These are phyloP conservation scores for Hymenoscyphus scutula DNA, from an alignment of 2,329 filamentous ascomycete species.

Conservation along the genomic window DNA sequence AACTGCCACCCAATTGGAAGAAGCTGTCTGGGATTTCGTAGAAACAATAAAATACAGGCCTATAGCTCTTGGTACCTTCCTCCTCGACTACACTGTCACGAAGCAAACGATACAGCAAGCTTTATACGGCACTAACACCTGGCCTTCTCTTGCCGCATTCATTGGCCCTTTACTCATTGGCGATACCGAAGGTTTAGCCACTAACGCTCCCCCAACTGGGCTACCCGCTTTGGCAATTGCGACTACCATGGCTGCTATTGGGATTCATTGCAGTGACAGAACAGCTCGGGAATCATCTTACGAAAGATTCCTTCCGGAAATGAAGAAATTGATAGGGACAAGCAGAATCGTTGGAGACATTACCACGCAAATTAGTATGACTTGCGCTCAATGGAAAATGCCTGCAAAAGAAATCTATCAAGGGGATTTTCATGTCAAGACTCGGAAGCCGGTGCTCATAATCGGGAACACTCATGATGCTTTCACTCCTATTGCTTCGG, in stretches of 20 bases:
- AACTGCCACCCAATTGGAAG: constrained; percentile 12
- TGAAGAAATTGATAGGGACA: constrained; percentile 11
- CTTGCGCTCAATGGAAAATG: constrained; percentile 18
- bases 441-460: constrained; percentile 15
- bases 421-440: constrained; percentile 12
- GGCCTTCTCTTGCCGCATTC: background rate
- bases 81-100: background rate
- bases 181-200: background rate
- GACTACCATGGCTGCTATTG: background rate
- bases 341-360: constrained; percentile 15
- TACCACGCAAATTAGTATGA: background rate
- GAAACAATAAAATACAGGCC: constrained; percentile 12
- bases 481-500: constrained; percentile 12
- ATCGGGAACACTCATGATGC: constrained; percentile 18
- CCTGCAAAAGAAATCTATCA: constrained; percentile 13
- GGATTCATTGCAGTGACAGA: background rate
- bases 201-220: background rate
- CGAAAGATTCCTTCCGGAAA: constrained; percentile 6
- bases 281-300: background rate
- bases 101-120: background rate
- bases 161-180: background rate
- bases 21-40: constrained; percentile 8
- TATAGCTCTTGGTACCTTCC: background rate
- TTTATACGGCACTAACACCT: background rate
- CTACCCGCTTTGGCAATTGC: background rate